A percentile compares a stretch with the other conserved stretches of the same genome.
Evolutionary conservation across 2,329 filamentous ascomycete genomes (phyloP).

Genomic region (Stagonosporopsis tanaceti): DNA sequence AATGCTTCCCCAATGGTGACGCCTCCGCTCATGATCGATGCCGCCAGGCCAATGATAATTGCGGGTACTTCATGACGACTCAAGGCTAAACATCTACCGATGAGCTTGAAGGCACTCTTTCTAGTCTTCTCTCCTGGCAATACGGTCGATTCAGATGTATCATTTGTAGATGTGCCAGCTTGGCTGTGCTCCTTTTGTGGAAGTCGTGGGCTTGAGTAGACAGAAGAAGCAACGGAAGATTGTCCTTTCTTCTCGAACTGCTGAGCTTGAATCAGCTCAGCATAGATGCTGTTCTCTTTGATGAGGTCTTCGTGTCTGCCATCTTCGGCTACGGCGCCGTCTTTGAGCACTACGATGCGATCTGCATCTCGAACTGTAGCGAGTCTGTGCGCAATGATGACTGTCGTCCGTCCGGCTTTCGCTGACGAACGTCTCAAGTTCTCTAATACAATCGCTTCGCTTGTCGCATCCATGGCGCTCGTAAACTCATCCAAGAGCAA

Average conservation of each 20-base stretch:
- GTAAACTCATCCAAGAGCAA: conserved; percentile 50
- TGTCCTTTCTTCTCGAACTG: conserved; percentile 43
- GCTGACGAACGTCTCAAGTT: conserved; percentile 43
- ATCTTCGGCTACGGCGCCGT: conserved; percentile 42
- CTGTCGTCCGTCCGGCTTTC: conserved; percentile 40
- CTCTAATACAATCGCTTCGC: conserved; percentile 43
- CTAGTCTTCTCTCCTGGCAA: conserved; percentile 7
- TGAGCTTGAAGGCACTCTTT: conserved; percentile 29
- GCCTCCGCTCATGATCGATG: conserved; percentile 57
- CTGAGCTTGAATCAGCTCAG: conserved; percentile 45
- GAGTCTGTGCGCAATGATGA: conserved; percentile 49
- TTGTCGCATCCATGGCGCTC: conserved; percentile 43
- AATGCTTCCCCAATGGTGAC: conserved; percentile 64
- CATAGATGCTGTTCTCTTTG: conserved; percentile 40
- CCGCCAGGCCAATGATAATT: conserved; percentile 52
- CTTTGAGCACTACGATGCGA: conserved; percentile 48
- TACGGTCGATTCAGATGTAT: not conserved
- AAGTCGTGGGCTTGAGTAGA: conserved; percentile 27
- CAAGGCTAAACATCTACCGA: conserved; percentile 35
- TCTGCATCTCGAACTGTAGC: conserved; percentile 49
- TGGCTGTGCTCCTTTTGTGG: conserved; percentile 23
- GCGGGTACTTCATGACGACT: conserved; percentile 51
- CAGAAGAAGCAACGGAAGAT: conserved; percentile 33
- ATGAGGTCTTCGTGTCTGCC: conserved; percentile 44
- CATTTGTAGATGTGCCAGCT: conserved; percentile 1